Conservation (phyloP, 257 asterid genomes). For the Nicotiana sylvestris region DNA sequence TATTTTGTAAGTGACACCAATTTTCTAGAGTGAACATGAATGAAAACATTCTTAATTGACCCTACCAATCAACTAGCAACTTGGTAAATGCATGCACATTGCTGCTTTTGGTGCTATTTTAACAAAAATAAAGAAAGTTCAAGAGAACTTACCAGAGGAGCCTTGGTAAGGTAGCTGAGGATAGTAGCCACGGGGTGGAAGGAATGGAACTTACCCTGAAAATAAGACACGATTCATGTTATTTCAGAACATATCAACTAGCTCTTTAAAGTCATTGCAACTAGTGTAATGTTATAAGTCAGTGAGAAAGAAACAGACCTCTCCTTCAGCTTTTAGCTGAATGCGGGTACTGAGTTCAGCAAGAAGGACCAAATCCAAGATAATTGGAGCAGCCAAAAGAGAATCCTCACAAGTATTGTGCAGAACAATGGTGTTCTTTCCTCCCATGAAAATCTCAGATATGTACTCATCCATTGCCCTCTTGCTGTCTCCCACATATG, state of each 20-base stretch:
- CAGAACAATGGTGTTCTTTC: constrained; percentile 80
- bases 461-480: constrained; percentile 99
- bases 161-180: constrained; percentile 94
- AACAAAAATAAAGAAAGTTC: background rate
- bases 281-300: background rate
- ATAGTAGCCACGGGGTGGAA: constrained; percentile 98
- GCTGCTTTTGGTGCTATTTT: background rate
- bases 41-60: background rate
- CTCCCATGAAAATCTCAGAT: constrained; percentile 98
- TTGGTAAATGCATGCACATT: background rate
- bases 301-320: constrained; percentile 36
- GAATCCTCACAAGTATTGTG: constrained; percentile 99
- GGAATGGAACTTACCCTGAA: constrained; percentile 84
- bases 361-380: constrained; percentile 90
- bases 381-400: constrained; percentile 92
- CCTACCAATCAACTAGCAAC: background rate
- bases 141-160: constrained; percentile 68
- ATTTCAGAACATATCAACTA: background rate
- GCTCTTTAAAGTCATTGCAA: background rate
- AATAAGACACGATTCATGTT: background rate
- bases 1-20: background rate
- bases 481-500: constrained; percentile 97
- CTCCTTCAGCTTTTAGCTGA: constrained; percentile 71
- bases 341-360: constrained; percentile 96
- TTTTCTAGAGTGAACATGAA: background rate